Evolutionary conservation across 2,329 filamentous ascomycete species (phyloP).

Genomic region (Aphanocladium album): DNA sequence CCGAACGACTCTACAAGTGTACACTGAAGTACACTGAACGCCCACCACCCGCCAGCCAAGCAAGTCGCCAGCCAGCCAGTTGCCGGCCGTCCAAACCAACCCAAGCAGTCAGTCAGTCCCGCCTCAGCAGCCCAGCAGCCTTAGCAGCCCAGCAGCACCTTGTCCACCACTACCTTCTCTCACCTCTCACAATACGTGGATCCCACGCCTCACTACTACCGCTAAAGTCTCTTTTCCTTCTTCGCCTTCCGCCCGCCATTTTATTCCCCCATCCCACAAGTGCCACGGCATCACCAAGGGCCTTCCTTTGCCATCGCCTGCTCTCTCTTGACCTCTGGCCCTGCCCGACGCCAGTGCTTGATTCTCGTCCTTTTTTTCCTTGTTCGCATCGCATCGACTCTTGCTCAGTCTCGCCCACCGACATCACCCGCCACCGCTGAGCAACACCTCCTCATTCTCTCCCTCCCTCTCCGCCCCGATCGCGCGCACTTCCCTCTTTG

Average conservation of each 20-base stretch:
- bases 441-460: slow-evolving; percentile 1
- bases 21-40: neutral
- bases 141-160: no score
- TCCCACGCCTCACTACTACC: neutral
- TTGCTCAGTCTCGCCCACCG: neutral
- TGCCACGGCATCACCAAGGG: neutral
- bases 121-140: no score
- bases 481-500: neutral
- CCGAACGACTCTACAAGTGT: no score
- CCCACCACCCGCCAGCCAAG: neutral
- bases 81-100: no score
- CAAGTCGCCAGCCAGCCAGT: neutral
- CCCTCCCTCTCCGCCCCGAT: slow-evolving; percentile 3
- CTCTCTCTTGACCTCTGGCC: neutral
- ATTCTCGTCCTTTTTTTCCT: neutral
- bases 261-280: neutral
- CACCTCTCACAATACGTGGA: neutral
- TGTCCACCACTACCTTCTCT: no score
- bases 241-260: neutral
- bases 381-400: neutral
- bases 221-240: neutral
- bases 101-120: no score
- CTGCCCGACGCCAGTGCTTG: neutral
- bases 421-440: neutral
- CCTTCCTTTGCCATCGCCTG: neutral